Evolutionary conservation across 176 grass and related monocot genomes (phyloP), one percentile per base, ranked within the genome.

Genomic region (Melocanna baccifera): DNA sequence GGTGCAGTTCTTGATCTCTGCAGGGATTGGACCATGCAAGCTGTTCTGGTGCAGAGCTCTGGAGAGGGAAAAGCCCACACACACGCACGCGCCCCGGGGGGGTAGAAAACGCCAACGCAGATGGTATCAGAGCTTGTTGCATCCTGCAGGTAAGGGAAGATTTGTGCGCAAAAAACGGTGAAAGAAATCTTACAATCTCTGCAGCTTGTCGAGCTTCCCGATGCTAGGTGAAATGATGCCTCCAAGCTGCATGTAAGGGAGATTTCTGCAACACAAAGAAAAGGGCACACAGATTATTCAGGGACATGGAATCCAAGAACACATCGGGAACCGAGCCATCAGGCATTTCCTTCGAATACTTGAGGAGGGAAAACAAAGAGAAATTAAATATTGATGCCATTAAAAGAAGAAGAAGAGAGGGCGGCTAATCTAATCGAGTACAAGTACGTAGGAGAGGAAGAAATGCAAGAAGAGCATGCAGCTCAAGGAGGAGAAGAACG

Each of bases 41-140:
- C 96, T 99, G 80, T 96, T 99, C 92, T 94, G 93, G 73, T 99
- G 93, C 57, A 99, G 85, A 83, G 96, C 93, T 81, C 96, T 99
- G 83, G 65, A 85, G 57, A 70, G 45, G 56, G 62, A 25, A 85
- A 77, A 12, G 22, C 4, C n/a, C 19, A 67, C 26, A 43, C 7
- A 30, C 19, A 30, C 3, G 13, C 52, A 73, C 28, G n/a, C n/a
- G n/a, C n/a, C n/a, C n/a, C n/a, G n/a, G n/a, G n/a, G n/a, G n/a
- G n/a, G n/a, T n/a, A n/a, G 7, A 23, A 50, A 45, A 28, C 25
- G 53, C 18, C 64, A 75, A 58, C 63, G 23, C 40, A 12, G 77
- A 45, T 50, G 14, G 64, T 36, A 41, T 19, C 47, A 34, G 37
- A 18, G 48, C 25, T 68, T 20, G n/a, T 16, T 20, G 56, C 67